Evolutionary conservation across 805 yeast genomes (phyloP).

Genomic region (Candida quercuum): DNA sequence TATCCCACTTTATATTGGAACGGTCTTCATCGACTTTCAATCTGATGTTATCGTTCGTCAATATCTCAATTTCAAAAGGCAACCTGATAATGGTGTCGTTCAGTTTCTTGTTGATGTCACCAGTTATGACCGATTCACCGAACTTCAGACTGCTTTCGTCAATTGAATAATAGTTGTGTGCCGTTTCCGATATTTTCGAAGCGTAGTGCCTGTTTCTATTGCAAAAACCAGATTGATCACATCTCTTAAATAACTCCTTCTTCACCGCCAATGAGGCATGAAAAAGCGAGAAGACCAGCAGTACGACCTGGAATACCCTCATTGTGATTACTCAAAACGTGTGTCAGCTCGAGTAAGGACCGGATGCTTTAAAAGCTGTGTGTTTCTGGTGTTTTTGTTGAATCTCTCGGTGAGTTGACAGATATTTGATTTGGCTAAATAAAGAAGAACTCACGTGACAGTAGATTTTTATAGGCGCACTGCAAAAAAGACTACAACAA

Average conservation of each 20-base stretch:
- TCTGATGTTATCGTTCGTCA: conserved; percentile 55
- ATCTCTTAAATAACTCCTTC: conserved; percentile 65
- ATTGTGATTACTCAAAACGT: no score
- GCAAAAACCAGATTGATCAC: conserved; percentile 83
- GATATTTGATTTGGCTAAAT: no score
- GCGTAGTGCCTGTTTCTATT: conserved; percentile 71
- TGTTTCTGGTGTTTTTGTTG: neutral
- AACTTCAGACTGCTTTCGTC: conserved; percentile 31
- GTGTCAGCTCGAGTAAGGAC: no score
- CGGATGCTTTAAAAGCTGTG: no score
- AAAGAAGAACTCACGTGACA: no score
- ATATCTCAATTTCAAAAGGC: conserved; percentile 52
- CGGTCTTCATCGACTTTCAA: conserved; percentile 62
- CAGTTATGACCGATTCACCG: conserved; percentile 34
- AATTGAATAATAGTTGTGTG: conserved; percentile 35
- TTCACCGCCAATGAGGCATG: conserved; percentile 40
- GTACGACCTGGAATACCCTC: conserved; percentile 1
- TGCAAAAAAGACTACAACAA: no score
- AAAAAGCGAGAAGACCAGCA: conserved; percentile 1
- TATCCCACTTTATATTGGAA: conserved; percentile 15
- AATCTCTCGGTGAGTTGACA: no score
- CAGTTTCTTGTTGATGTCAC: conserved; percentile 41
- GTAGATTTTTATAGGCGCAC: no score
- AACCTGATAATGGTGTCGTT: conserved; percentile 38
- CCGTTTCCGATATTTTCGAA: conserved; percentile 14